Percentiles rank a stretch among this genome's conserved stretches.
Evolutionary conservation across 2,329 filamentous ascomycete species (phyloP).

Genomic region (Fusarium pseudoanthophilum): DNA sequence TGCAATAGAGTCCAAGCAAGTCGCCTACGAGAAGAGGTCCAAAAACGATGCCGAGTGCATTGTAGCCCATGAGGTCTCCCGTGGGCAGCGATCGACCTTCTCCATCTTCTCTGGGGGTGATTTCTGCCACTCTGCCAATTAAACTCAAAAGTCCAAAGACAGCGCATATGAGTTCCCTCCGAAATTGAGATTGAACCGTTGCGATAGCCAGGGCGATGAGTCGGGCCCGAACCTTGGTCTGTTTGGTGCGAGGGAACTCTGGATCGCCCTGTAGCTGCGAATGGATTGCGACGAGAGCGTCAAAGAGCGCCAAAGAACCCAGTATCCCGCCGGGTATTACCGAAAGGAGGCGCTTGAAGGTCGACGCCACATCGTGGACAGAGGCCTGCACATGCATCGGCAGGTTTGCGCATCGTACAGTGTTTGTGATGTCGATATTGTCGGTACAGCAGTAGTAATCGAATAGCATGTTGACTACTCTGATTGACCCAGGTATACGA

Average conservation of each 20-base stretch:
- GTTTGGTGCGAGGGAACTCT: slow-evolving; percentile 63
- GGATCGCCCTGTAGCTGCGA: slow-evolving; percentile 63
- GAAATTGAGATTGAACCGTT: slow-evolving; percentile 67
- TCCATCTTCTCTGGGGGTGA: slow-evolving; percentile 62
- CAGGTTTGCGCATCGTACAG: slow-evolving; percentile 67
- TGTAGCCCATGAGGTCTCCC: slow-evolving; percentile 72
- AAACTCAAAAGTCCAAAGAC: slow-evolving; percentile 73
- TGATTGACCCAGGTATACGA: slow-evolving; percentile 69
- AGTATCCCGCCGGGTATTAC: slow-evolving; percentile 74
- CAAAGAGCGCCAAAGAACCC: slow-evolving; percentile 70
- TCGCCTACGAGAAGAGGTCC: slow-evolving; percentile 72
- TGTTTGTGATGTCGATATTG: slow-evolving; percentile 63
- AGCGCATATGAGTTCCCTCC: slow-evolving; percentile 72
- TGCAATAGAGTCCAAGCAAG: slow-evolving; percentile 62
- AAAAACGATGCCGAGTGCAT: slow-evolving; percentile 71
- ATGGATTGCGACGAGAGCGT: slow-evolving; percentile 70
- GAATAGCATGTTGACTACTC: slow-evolving; percentile 67
- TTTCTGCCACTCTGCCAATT: slow-evolving; percentile 68
- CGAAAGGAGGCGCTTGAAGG: slow-evolving; percentile 73
- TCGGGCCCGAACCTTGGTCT: slow-evolving; percentile 68
- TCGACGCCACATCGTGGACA: slow-evolving; percentile 73
- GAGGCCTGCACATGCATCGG: slow-evolving; percentile 69
- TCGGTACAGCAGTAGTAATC: slow-evolving; percentile 69
- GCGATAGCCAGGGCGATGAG: slow-evolving; percentile 72
- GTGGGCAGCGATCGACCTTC: slow-evolving; percentile 63